Evolutionary conservation across 768 basidiomycete species (phyloP), one percentile per base, ranked within the genome.

Genomic region (Lactarius hatsudake): DNA sequence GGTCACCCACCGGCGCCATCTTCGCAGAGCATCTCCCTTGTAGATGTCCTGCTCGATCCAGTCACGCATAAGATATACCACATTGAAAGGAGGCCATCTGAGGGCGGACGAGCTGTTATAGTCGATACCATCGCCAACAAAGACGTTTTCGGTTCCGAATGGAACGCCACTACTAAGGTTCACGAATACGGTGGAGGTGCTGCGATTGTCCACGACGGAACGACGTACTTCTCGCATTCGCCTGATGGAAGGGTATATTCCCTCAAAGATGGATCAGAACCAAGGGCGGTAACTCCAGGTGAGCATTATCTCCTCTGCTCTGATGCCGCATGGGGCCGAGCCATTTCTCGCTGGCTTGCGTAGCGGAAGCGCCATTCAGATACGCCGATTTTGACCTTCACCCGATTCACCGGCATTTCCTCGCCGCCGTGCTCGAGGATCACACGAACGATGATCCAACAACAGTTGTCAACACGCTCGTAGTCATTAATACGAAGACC

Each of bases 111-210:
- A 3, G 79, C 73, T 60, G 86, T 87, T 1, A 76, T 91, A 28
- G 82, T 93, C 18, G 77, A 85, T 32, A 85, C 85, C 0, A 62
- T 75, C 30, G 76, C 76, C 5, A 77, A 79, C 26, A 74, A 75
- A 51, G 91, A 92, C 57, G 72, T 89, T 28, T 79, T 87, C 15
- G 82, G 81, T 1, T 72, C 77, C 38, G 80, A 79, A 0, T 90
- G 83, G 81, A 88, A 83, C 73, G 85, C 79, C 5, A 79, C 84
- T 40, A 82, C 84, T 0, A 74, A 80, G 18, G 88, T 91, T 3
- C 84, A 90, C 30, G 90, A 90, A 73, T 91, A 91, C 61, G 90
- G 91, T 0, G 91, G 91, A 15, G 84, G 81, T 2, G 77, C 86
- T 1, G 86, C 85, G 1, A 79, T 83, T 23, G 85, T 84, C 1